These are phyloP conservation scores for Hyaloraphidium curvatum DNA, from an alignment of 192 early-diverging fungal species.

Conservation along the genomic window DNA sequence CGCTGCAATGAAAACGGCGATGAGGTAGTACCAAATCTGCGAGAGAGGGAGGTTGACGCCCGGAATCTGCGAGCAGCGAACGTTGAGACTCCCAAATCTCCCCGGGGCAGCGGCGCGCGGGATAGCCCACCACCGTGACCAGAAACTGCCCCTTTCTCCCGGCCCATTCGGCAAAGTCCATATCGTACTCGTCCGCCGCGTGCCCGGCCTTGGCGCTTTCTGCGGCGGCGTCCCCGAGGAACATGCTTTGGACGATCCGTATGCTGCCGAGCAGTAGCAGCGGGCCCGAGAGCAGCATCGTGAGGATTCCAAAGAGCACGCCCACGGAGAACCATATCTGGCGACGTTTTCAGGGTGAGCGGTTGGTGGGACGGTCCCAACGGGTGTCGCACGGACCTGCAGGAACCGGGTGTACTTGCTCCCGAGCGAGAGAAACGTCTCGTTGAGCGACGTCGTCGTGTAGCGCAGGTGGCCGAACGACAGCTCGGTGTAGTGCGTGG, in stretches of 20 bases:
- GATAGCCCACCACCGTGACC: neutral
- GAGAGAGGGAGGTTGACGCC: neutral
- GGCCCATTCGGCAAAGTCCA: conserved; percentile 1
- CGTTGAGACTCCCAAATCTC: too few species aligned
- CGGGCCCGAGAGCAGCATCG: neutral
- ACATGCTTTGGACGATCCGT: neutral
- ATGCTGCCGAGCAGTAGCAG: neutral
- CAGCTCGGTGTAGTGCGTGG: too few species aligned
- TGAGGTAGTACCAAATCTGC: neutral
- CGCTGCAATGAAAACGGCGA: neutral
- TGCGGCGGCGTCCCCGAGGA: neutral
- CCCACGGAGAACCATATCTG: neutral
- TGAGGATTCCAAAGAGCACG: neutral
- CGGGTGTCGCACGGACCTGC: too few species aligned
- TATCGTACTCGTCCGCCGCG: neutral
- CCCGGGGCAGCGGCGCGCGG: too few species aligned
- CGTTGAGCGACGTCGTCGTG: too few species aligned
- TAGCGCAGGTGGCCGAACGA: too few species aligned
- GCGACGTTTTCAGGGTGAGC: neutral
- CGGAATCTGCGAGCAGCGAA: too few species aligned
- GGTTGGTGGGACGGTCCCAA: neutral
- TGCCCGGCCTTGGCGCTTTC: neutral
- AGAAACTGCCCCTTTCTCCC: neutral
- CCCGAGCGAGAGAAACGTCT: too few species aligned
- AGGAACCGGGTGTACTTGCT: too few species aligned